Percentiles rank a stretch among this genome's conserved stretches.
Evolutionary conservation across 371 early-diverging fungal genomes (phyloP).

Genomic region (Mucor ambiguus): DNA sequence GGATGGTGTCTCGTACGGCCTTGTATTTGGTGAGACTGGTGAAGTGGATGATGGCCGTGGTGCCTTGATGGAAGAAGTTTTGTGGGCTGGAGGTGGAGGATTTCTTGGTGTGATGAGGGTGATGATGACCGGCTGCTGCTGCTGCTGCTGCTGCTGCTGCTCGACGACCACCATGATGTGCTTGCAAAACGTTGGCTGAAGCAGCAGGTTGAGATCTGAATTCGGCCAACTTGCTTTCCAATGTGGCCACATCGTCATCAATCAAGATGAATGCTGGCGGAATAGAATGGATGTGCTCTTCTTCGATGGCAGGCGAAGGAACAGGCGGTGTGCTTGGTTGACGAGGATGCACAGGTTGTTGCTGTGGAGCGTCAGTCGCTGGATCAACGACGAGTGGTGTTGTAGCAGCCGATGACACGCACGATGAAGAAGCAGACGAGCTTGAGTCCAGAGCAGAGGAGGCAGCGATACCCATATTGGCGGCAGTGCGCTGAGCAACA

Average conservation of each 20-base stretch:
- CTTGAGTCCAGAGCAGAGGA: neutral
- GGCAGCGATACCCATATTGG: neutral
- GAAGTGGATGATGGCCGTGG: constrained; percentile 58
- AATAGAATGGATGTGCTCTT: constrained; percentile 38
- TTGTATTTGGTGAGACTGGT: constrained; percentile 56
- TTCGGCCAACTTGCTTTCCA: constrained; percentile 42
- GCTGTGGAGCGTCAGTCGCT: neutral
- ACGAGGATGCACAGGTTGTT: neutral
- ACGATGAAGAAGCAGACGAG: neutral
- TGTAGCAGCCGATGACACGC: neutral
- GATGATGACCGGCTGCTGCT: neutral
- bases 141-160: neutral
- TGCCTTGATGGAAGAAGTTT: constrained; percentile 39
- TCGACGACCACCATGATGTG: constrained; percentile 14
- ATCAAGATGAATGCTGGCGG: constrained; percentile 57
- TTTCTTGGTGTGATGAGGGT: constrained; percentile 10
- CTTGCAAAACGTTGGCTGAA: constrained; percentile 21
- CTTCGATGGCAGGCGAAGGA: constrained; percentile 33
- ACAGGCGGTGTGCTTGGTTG: constrained; percentile 20
- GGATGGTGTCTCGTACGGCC: constrained; percentile 51
- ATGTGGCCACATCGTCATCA: constrained; percentile 53
- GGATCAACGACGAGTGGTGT: neutral
- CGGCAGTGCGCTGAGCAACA: constrained; percentile 14
- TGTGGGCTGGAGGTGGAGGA: neutral
- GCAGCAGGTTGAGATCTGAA: constrained; percentile 32